phyloP scores from a whole-genome alignment of 1,284 basidiomycete genomes.

The Entoloma clypeatum region DNA sequence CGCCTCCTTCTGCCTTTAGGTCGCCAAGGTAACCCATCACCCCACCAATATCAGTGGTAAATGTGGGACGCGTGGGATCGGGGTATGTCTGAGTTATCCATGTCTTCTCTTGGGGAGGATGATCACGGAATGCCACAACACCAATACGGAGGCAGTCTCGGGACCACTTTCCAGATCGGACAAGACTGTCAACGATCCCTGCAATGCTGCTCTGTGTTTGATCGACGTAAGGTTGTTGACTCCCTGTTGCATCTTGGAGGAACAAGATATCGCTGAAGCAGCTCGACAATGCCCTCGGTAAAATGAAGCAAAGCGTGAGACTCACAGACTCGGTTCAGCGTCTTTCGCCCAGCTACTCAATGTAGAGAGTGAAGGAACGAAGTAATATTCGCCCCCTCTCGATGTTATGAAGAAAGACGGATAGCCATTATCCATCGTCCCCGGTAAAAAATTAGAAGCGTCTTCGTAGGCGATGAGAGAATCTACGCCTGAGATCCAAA shows the following conservation, averaged over 20 bases:
- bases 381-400: too few relatives aligned
- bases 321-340: too few relatives aligned
- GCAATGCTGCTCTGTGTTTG: constrained; percentile 8
- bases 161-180: constrained; percentile 18
- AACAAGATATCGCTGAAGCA: constrained; percentile 30
- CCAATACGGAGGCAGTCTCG: constrained; percentile 25
- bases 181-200: constrained; percentile 23
- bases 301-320: too few relatives aligned
- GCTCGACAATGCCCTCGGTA: too few relatives aligned
- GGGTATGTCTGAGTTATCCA: constrained; percentile 79
- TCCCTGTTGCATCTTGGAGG: constrained; percentile 28
- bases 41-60: constrained; percentile 71
- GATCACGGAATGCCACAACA: constrained; percentile 69
- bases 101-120: constrained; percentile 80
- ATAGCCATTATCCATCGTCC: too few relatives aligned
- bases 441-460: too few relatives aligned
- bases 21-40: constrained; percentile 70
- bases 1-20: constrained; percentile 79
- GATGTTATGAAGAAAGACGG: too few relatives aligned
- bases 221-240: constrained; percentile 27
- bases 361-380: too few relatives aligned
- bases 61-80: too few relatives aligned
- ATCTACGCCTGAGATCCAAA: neutral
- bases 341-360: too few relatives aligned
- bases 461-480: neutral